phyloP scores from a whole-genome alignment of 2,329 filamentous ascomycete species.

The Calonectria pteridis region DNA sequence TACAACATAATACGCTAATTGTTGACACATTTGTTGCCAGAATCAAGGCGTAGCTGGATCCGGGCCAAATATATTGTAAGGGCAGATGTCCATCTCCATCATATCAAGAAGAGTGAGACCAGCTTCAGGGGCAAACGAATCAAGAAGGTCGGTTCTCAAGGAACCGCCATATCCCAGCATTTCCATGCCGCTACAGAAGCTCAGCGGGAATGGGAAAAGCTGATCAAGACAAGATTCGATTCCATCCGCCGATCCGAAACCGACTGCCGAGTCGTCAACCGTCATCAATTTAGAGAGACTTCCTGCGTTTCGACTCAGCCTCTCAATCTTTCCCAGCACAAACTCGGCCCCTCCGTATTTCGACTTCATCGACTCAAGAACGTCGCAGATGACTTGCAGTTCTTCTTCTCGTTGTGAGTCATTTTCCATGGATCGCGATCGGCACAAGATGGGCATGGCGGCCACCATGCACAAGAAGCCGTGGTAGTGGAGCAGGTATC shows the following conservation, averaged over 20 bases:
- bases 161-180: background rate
- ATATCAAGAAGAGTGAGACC: background rate
- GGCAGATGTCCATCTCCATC: background rate
- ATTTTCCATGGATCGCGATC: background rate
- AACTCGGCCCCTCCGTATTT: slow-evolving; percentile 11
- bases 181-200: slow-evolving; percentile 10
- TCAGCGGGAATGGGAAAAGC: slow-evolving; percentile 15
- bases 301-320: background rate
- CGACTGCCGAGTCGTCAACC: background rate
- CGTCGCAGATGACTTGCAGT: background rate
- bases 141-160: background rate
- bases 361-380: background rate
- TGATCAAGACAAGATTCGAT: background rate
- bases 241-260: background rate
- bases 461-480: slow-evolving; percentile 20
- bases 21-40: background rate
- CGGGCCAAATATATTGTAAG: background rate
- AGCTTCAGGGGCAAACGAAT: background rate
- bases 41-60: background rate
- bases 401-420: background rate
- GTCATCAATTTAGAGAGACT: background rate
- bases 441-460: slow-evolving; percentile 6
- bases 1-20: background rate
- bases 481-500: slow-evolving; percentile 5
- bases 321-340: slow-evolving; percentile 8